Conservation (phyloP, 208 protist genomes). For the Crithidia thermophila region DNA sequence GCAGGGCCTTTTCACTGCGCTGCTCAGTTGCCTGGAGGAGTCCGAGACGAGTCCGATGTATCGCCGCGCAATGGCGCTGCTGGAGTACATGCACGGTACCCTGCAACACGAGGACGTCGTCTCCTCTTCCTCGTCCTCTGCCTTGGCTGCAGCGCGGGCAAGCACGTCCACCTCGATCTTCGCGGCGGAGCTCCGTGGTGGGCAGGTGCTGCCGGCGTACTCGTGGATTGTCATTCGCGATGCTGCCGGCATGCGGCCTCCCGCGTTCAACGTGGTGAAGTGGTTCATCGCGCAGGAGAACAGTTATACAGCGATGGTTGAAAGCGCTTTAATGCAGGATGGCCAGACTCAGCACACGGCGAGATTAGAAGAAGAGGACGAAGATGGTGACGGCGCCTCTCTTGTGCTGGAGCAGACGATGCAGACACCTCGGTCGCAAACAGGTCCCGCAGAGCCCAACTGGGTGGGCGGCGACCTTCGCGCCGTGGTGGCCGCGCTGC, state of each 20-base stretch:
- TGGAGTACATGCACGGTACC: slow-evolving; percentile 30
- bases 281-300: slow-evolving; percentile 29
- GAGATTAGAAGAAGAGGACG: background rate
- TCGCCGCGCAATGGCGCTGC: slow-evolving; percentile 41
- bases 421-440: background rate
- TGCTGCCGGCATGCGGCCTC: slow-evolving; percentile 23
- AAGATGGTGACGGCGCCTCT: background rate
- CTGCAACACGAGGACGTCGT: slow-evolving; percentile 14
- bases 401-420: background rate
- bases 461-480: slow-evolving; percentile 37
- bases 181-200: slow-evolving; percentile 22
- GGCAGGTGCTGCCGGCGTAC: slow-evolving; percentile 33
- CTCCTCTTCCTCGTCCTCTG: too few relatives aligned
- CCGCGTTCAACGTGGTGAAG: slow-evolving; percentile 33
- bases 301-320: background rate
- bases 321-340: too few relatives aligned
- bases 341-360: too few relatives aligned
- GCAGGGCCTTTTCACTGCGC: slow-evolving; percentile 42
- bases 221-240: slow-evolving; percentile 36
- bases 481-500: slow-evolving; percentile 27
- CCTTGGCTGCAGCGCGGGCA: background rate
- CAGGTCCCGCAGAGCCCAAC: slow-evolving; percentile 9
- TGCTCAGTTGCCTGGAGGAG: slow-evolving; percentile 65
- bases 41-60: slow-evolving; percentile 55
- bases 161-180: background rate